Evolutionary conservation across 176 grass and related monocot genomes (phyloP).

Genomic region (Aegilops sharonensis): DNA sequence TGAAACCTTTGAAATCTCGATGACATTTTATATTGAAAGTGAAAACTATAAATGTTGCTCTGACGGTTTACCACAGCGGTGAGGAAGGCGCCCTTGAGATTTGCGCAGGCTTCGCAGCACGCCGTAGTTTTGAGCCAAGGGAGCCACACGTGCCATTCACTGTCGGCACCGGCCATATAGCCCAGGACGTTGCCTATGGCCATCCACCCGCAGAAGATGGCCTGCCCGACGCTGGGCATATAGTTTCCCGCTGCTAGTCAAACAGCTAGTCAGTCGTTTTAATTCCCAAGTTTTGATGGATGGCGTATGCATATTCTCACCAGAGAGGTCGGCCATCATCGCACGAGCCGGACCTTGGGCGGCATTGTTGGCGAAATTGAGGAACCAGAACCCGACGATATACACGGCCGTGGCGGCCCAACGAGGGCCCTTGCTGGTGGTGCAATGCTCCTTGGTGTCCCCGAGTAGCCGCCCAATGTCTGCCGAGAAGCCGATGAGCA

Average conservation of each 20-base stretch:
- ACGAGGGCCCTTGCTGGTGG: constrained; percentile 45
- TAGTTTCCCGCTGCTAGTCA: constrained; percentile 4
- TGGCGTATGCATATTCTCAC: background rate
- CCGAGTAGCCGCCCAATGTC: constrained; percentile 69
- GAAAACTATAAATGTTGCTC: background rate
- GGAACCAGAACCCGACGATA: constrained; percentile 82
- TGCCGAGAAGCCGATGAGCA: constrained; percentile 63
- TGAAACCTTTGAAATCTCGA: background rate
- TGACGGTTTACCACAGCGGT: constrained; percentile 33
- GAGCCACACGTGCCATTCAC: constrained; percentile 38
- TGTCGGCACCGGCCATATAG: constrained; percentile 53
- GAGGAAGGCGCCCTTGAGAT: constrained; percentile 49
- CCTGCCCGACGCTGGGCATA: constrained; percentile 39
- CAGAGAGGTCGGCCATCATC: constrained; percentile 39
- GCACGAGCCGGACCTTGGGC: constrained; percentile 56
- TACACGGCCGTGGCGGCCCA: constrained; percentile 55
- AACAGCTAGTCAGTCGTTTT: background rate
- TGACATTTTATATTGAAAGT: background rate
- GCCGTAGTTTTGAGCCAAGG: constrained; percentile 41
- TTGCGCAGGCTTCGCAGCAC: constrained; percentile 46
- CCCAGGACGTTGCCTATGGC: constrained; percentile 73
- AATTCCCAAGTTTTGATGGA: background rate
- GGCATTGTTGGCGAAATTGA: constrained; percentile 80
- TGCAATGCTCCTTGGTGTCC: constrained; percentile 71
- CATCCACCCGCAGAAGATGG: constrained; percentile 87